Percentiles rank a stretch among this genome's conserved stretches.
Evolutionary conservation across 164 flowering plant genomes (phyloP).

Genomic region (Hamamelis virginiana): DNA sequence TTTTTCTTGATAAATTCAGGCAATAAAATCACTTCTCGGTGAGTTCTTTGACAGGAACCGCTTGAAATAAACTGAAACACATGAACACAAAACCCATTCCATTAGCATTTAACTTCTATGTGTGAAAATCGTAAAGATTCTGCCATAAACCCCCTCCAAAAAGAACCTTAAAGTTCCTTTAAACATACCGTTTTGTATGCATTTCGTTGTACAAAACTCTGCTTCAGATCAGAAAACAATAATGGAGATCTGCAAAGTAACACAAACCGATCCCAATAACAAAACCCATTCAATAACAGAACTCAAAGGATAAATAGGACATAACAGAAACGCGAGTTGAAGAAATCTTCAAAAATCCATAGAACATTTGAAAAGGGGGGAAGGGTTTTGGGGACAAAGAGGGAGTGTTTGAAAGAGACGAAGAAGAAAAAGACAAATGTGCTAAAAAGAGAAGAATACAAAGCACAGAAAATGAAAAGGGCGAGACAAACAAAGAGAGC

Average conservation of each 20-base stretch:
- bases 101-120: too few relatives aligned
- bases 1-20: background rate
- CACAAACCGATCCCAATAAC: background rate
- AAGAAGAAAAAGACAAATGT: slow-evolving; percentile 22
- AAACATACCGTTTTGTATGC: background rate
- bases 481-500: slow-evolving; percentile 26
- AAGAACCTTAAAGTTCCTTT: background rate
- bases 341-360: background rate
- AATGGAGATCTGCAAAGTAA: slow-evolving; percentile 13
- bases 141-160: background rate
- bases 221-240: slow-evolving; percentile 8
- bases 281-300: slow-evolving; percentile 3
- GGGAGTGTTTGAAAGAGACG: background rate
- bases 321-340: background rate
- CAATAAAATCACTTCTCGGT: slow-evolving; percentile 10
- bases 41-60: slow-evolving; percentile 6
- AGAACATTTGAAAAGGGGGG: background rate
- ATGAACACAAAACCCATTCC: slow-evolving; percentile 1
- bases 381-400: background rate
- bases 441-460: background rate
- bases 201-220: background rate
- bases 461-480: slow-evolving; percentile 19
- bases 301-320: background rate
- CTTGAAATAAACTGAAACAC: slow-evolving; percentile 14
- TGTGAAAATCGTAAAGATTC: too few relatives aligned